These are phyloP conservation scores for Rhipidocladum racemiflorum DNA, from an alignment of 176 grass and related monocot genomes.

Conservation along the genomic window DNA sequence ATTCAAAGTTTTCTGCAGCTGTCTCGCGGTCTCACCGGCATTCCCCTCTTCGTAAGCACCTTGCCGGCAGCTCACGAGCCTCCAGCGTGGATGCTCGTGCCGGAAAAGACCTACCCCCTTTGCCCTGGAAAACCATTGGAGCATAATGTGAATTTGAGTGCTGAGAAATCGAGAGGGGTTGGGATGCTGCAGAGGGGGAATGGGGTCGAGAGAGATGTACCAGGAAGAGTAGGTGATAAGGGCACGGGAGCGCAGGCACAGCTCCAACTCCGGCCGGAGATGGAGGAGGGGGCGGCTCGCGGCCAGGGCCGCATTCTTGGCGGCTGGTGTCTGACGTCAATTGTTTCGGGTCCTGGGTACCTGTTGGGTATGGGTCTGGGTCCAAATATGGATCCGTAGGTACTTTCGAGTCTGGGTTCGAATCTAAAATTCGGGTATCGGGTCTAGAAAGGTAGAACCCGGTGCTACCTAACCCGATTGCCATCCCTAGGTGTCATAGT, in stretches of 20 bases:
- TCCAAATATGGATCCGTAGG: too few relatives aligned
- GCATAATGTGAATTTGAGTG: not conserved
- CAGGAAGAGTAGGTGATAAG: not conserved
- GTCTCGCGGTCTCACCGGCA: slow-evolving; percentile 1
- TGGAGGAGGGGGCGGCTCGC: not conserved
- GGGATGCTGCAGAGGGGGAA: not conserved
- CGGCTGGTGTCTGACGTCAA: too few relatives aligned
- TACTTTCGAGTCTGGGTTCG: too few relatives aligned
- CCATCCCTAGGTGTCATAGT: too few relatives aligned
- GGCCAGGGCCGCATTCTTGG: too few relatives aligned
- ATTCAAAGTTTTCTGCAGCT: not conserved
- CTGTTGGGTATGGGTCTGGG: too few relatives aligned
- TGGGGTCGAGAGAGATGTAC: not conserved
- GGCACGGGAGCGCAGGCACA: not conserved
- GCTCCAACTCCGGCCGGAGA: slow-evolving; percentile 26
- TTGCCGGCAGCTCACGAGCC: slow-evolving; percentile 12
- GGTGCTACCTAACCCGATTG: too few relatives aligned
- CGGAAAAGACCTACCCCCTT: not conserved
- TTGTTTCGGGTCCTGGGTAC: too few relatives aligned
- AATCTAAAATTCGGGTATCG: too few relatives aligned
- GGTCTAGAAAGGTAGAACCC: too few relatives aligned
- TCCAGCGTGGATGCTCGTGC: not conserved
- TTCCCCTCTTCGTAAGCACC: not conserved
- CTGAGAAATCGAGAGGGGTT: not conserved
- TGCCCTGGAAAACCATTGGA: slow-evolving; percentile 7